Base-by-base conservation (phyloP, 176 grass and related monocot species). In the Rhynchospora pubera region DNA sequence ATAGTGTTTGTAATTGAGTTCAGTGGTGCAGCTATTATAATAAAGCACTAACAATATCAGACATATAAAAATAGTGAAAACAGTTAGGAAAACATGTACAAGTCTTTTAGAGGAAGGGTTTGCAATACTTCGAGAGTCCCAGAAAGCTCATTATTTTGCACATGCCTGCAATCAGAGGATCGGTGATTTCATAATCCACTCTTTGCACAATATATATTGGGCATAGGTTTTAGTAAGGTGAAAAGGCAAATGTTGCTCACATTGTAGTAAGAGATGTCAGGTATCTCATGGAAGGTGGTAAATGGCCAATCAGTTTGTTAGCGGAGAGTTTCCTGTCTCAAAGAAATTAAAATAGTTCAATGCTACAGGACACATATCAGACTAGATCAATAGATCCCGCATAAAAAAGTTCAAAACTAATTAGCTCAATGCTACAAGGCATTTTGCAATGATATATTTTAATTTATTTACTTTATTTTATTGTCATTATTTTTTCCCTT, bases 61-160 rank as follows among this genome's bases (percentile, higher is more conserved):
- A 4, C 7, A 71, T 75, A 61, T 81, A 78, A 84, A 57, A 19
- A 21, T 77, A 4, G 84, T 52, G 32, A 82, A 50, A 90, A 46
- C 58, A 22, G 85, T 80, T 60, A 80, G 32, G 65, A 14, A 32
- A 86, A 81, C 67, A 85, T 71, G 60, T 98, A 98, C 95, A 98
- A 88, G 89, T 98, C 90, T 93, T 89, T 86, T 62, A 98, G 86
- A 52, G 95, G 84, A 50, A 98, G 95, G 89, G 91, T 84, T 88
- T 94, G 84, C 92, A 98, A 90, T 30, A 93, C 87, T 84, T 89
- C 70, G 47, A 98, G 95, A 23, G 81, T 91, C 3, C 95, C 92
- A 65, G 88, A 88, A 80, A 98, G 79, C 39, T 78, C 79, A 87
- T 98, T 94, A 76, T 94, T 82, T 84, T 98, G 92, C 73, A 94